phyloP scores from a whole-genome alignment of 768 basidiomycete species.

The Sistotremastrum niveocremeum region DNA sequence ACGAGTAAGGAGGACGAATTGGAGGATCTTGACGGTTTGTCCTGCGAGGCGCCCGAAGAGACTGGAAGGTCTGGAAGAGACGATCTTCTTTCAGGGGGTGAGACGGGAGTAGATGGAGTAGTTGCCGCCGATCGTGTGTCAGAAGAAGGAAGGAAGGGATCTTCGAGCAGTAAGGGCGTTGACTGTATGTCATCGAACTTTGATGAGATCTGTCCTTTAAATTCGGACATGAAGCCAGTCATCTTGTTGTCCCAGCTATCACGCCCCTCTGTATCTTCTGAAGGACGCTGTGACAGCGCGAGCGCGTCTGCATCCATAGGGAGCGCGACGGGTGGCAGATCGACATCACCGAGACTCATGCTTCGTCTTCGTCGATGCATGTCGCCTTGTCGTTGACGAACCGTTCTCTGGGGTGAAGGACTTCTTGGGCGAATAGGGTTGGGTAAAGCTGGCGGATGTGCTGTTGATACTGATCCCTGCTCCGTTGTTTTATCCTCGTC shows the following conservation, averaged over 20 bases:
- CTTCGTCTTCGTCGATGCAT: conserved; percentile 43
- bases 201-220: conserved; percentile 52
- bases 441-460: conserved; percentile 16
- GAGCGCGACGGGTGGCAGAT: conserved; percentile 16
- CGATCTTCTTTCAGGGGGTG: no score
- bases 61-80: no score
- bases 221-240: conserved; percentile 54
- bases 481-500: conserved; percentile 30
- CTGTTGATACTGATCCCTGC: conserved; percentile 12
- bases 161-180: conserved; percentile 44
- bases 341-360: conserved; percentile 59
- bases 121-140: conserved; percentile 11
- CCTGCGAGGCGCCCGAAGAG: no score
- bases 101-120: no score
- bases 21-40: no score
- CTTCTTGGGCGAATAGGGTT: conserved; percentile 12
- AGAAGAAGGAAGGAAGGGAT: conserved; percentile 40
- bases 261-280: neutral
- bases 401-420: conserved; percentile 13
- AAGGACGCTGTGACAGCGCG: conserved; percentile 1
- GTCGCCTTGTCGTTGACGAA: conserved; percentile 13
- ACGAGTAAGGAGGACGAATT: no score
- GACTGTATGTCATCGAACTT: conserved; percentile 45
- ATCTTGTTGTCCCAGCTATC: conserved; percentile 33
- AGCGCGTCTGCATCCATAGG: neutral